A percentile compares a stretch with the other conserved stretches of the same genome.
Evolutionary conservation across 495 filamentous ascomycete species (phyloP).

Genomic region (Penicillium crystallinum): DNA sequence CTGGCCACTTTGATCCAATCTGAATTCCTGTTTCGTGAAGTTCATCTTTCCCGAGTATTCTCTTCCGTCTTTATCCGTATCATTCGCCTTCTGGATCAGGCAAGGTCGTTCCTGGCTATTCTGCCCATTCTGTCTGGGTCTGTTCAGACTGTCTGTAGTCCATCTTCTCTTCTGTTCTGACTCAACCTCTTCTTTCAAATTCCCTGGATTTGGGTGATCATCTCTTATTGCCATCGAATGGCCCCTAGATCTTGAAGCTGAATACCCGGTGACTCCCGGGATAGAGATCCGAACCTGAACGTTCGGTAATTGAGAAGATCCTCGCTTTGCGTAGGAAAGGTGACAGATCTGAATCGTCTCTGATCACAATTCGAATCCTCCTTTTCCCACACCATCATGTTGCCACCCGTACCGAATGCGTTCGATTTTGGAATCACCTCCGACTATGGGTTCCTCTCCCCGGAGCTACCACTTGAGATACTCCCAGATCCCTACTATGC

Average conservation of each 20-base stretch:
- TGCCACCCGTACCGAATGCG: conserved; percentile 72
- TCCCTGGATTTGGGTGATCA: background rate
- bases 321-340: background rate
- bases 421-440: conserved; percentile 85
- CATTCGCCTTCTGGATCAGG: background rate
- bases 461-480: conserved; percentile 68
- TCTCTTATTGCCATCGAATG: background rate
- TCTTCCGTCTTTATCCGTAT: conserved; percentile 2
- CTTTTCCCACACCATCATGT: conserved; percentile 53
- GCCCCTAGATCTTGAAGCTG: background rate
- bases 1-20: background rate
- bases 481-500: conserved; percentile 87
- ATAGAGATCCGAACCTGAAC: conserved; percentile 1
- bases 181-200: background rate
- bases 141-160: background rate
- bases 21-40: background rate
- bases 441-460: conserved; percentile 81
- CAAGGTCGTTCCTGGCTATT: background rate
- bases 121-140: background rate
- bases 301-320: background rate
- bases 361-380: background rate
- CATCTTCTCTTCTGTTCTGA: background rate
- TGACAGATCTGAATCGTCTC: background rate
- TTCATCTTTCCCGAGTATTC: background rate
- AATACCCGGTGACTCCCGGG: background rate